phyloP scores from a whole-genome alignment of 331 rosid species.

The Dryas integrifolia region DNA sequence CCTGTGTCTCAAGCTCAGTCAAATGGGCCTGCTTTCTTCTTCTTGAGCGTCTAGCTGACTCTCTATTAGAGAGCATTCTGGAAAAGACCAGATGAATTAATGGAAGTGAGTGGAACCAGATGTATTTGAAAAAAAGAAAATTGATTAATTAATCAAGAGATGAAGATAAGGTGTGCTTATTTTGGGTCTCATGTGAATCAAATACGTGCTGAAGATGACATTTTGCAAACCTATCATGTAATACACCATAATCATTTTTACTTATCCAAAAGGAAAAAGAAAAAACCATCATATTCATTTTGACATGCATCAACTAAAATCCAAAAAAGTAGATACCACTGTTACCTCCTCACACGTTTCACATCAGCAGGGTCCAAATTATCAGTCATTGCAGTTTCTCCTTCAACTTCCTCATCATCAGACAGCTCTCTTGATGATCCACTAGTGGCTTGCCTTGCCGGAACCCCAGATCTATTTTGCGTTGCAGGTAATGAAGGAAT shows the following conservation, averaged over 20 bases:
- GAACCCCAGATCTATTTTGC: constrained; percentile 41
- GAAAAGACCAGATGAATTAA: constrained; percentile 22
- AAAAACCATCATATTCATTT: neutral
- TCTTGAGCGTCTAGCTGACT: constrained; percentile 97
- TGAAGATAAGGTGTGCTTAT: neutral
- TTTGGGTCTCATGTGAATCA: neutral
- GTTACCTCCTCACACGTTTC: constrained; percentile 93
- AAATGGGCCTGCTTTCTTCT: constrained; percentile 97
- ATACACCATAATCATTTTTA: neutral
- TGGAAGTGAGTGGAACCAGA: constrained; percentile 13
- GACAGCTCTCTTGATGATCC: constrained; percentile 81
- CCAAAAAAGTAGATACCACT: neutral
- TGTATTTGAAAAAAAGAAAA: neutral
- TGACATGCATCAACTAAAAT: neutral
- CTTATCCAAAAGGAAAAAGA: neutral
- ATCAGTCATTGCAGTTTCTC: constrained; percentile 59
- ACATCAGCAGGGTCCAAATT: constrained; percentile 65
- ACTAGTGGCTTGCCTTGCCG: constrained; percentile 51
- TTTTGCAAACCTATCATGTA: constrained; percentile 7
- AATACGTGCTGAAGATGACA: neutral
- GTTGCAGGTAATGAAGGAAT: constrained; percentile 40
- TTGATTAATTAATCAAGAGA: neutral
- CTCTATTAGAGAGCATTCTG: constrained; percentile 98
- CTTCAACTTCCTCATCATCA: constrained; percentile 86
- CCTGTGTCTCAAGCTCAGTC: constrained; percentile 88